These are phyloP conservation scores for Anthracocystis setariae DNA, from an alignment of 1,284 basidiomycete genomes.

Conservation along the genomic window DNA sequence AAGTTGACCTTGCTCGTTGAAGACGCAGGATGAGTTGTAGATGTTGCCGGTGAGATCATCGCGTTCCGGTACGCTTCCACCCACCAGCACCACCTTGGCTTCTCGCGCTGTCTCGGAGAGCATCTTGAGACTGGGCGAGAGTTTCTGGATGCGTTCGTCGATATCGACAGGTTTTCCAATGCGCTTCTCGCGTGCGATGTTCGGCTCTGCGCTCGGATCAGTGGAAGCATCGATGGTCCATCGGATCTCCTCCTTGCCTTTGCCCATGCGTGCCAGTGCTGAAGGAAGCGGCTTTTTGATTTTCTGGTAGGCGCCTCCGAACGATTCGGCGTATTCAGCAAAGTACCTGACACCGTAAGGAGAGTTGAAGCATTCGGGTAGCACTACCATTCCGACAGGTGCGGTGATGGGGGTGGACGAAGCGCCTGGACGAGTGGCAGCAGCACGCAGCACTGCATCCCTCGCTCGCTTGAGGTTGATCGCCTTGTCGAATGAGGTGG, in stretches of 20 bases:
- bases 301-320: conserved; percentile 60
- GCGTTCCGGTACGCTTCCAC: conserved; percentile 73
- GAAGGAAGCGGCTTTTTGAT: conserved; percentile 54
- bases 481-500: conserved; percentile 59
- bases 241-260: conserved; percentile 40
- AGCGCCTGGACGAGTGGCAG: conserved; percentile 19
- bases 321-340: conserved; percentile 62
- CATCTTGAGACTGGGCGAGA: conserved; percentile 77
- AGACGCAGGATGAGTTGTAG: conserved; percentile 72
- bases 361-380: conserved; percentile 95
- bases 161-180: conserved; percentile 71
- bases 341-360: conserved; percentile 83
- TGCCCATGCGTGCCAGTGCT: conserved; percentile 34
- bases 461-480: conserved; percentile 60
- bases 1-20: conserved; percentile 84
- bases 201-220: conserved; percentile 31
- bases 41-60: conserved; percentile 58
- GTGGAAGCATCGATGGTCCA: conserved; percentile 57
- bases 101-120: conserved; percentile 84
- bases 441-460: conserved; percentile 43
- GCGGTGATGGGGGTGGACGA: conserved; percentile 19
- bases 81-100: conserved; percentile 86
- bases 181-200: conserved; percentile 42
- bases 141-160: conserved; percentile 69
- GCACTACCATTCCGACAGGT: conserved; percentile 57